Evolutionary conservation across 192 early-diverging fungal species (phyloP).

Genomic region (Backusella tarrabulga): DNA sequence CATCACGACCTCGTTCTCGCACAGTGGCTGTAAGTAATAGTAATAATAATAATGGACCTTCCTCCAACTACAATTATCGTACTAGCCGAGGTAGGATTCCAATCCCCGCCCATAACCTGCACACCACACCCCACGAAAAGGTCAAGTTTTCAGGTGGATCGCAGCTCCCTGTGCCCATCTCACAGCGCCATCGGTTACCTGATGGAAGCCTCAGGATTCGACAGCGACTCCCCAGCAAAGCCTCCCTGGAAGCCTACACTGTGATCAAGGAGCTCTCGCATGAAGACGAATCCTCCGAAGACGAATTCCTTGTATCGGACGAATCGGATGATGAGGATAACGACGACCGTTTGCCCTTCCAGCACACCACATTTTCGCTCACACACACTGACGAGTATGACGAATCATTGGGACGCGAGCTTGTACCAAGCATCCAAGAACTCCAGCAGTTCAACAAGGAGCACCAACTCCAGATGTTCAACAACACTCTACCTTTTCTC

Average conservation of each 20-base stretch:
- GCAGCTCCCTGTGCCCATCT: background rate
- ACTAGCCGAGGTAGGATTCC: background rate
- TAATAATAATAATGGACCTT: too few species aligned
- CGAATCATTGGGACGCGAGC: constrained; percentile 30
- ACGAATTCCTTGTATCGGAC: constrained; percentile 40
- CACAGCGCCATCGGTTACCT: background rate
- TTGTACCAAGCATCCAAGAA: constrained; percentile 7
- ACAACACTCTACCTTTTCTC: constrained; percentile 12
- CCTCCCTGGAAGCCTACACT: constrained; percentile 51
- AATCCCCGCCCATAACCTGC: background rate
- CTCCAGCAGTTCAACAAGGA: constrained; percentile 17
- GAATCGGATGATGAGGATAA: constrained; percentile 18
- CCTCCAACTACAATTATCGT: background rate
- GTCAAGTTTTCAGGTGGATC: background rate
- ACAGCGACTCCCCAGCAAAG: constrained; percentile 35
- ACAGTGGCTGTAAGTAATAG: background rate
- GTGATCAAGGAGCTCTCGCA: constrained; percentile 41
- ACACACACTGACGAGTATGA: constrained; percentile 58
- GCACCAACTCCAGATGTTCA: constrained; percentile 18
- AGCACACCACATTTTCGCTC: constrained; percentile 46
- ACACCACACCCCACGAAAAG: background rate
- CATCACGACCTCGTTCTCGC: background rate
- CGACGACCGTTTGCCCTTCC: background rate
- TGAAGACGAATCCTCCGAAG: constrained; percentile 53
- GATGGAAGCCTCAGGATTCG: constrained; percentile 18